Percentiles rank a stretch among this genome's conserved stretches.
Evolutionary conservation across 495 filamentous ascomycete genomes (phyloP).

Genomic region (Neurospora tetrasperma): DNA sequence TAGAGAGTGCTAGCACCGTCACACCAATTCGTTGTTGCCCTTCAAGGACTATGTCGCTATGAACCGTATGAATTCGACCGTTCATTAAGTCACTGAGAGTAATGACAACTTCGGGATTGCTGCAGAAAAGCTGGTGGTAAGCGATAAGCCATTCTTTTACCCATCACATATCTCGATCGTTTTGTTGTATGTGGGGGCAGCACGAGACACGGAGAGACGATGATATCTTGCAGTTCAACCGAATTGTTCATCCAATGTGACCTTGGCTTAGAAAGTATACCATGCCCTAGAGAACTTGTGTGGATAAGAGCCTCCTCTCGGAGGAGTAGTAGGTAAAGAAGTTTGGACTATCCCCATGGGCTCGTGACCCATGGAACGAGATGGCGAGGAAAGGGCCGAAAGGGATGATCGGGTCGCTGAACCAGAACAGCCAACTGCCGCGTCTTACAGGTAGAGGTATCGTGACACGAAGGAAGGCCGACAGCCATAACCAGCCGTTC

Average conservation of each 20-base stretch:
- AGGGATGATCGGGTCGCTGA: not conserved
- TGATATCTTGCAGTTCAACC: not conserved
- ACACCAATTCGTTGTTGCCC: not conserved
- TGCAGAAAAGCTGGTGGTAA: conserved; percentile 10
- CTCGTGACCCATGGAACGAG: not conserved
- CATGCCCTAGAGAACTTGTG: not conserved
- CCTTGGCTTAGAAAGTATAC: not conserved
- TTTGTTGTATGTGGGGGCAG: not conserved
- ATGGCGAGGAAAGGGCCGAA: conserved; percentile 6
- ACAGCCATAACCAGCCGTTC: conserved; percentile 2
- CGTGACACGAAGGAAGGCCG: conserved; percentile 1
- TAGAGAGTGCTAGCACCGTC: not conserved
- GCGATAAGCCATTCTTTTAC: not conserved
- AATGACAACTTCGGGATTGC: not conserved
- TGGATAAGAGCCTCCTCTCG: not conserved
- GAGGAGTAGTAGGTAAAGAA: conserved; percentile 4
- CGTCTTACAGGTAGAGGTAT: not conserved
- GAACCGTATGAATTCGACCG: too few relatives aligned
- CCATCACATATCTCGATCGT: not conserved
- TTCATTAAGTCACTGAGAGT: not conserved
- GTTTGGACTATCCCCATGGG: not conserved
- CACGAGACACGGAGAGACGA: not conserved
- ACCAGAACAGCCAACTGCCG: not conserved
- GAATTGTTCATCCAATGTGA: not conserved
- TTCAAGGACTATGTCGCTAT: too few relatives aligned